Evolutionary conservation across 2,329 filamentous ascomycete genomes (phyloP), one percentile per base, ranked within the genome.

Genomic region (Pleoardoris graminearum): DNA sequence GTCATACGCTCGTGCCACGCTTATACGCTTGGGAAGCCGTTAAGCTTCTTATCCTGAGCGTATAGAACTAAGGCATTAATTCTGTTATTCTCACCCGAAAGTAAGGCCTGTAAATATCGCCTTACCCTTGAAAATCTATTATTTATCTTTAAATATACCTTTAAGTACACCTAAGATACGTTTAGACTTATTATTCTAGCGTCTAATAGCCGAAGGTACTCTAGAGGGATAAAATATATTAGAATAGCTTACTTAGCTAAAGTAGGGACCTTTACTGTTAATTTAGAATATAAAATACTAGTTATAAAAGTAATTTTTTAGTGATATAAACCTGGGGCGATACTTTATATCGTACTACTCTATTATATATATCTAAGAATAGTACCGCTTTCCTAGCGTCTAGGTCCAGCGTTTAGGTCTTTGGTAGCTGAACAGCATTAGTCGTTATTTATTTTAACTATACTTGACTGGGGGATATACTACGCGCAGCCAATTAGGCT

Each of bases 101-200:
- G 69, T 55, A 10, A 76, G 59, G 55, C 80, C 77, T 4, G 67
- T 76, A 63, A 74, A 78, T 4, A 71, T 75, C 51, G 63, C 64
- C 53, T 75, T 78, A 36, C 74, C 71, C 16, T 77, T 77, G 0
- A 79, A 74, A 12, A 80, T 65, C 52, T 70, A 79, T 25, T 71
- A 54, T 11, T 64, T 68, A 5, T 62, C 63, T 3, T 55, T 29
- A 11, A 64, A 45, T 1, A n/a, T 22, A 8, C 55, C 52, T 32
- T 82, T 74, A 11, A 82, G 63, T 4, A 82, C 78, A 14, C 69
- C 69, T 5, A 72, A 63, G 12, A 81, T 70, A 38, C 79, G 77
- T 23, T 70, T 66, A 47, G 77, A 65, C 57, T 81, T 78, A 22
- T 72, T 72, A 16, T 61, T 48, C 60, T 80, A 81, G 16, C 79